Conservation (phyloP, 2,329 filamentous ascomycete species). For the Ascomycota sp. region DNA sequence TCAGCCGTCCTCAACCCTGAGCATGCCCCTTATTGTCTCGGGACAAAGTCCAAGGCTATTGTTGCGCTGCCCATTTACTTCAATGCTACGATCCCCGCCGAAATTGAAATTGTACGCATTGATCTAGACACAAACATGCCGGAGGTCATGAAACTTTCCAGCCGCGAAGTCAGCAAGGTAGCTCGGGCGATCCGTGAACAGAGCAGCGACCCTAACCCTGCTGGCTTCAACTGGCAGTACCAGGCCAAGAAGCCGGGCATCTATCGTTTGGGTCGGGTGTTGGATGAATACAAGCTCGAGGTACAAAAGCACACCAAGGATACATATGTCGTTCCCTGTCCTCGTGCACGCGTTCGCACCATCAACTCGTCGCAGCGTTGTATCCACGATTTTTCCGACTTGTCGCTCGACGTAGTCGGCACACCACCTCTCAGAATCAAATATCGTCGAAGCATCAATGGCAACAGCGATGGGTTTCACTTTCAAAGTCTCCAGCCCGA, state of each 20-base stretch:
- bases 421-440: slow-evolving; percentile 82
- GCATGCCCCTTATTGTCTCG: slow-evolving; percentile 62
- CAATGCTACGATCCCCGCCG: slow-evolving; percentile 77
- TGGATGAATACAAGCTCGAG: slow-evolving; percentile 88
- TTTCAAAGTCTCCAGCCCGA: slow-evolving; percentile 91
- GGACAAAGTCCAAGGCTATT: slow-evolving; percentile 34
- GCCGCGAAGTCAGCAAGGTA: slow-evolving; percentile 54
- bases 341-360: slow-evolving; percentile 52
- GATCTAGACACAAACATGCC: slow-evolving; percentile 66
- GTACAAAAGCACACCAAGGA: slow-evolving; percentile 59
- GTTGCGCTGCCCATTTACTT: slow-evolving; percentile 67
- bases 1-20: slow-evolving; percentile 78
- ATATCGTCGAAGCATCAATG: slow-evolving; percentile 76
- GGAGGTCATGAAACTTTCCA: slow-evolving; percentile 58
- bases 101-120: slow-evolving; percentile 72
- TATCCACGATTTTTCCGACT: slow-evolving; percentile 68
- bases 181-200: slow-evolving; percentile 47
- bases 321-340: slow-evolving; percentile 71
- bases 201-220: slow-evolving; percentile 37
- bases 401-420: slow-evolving; percentile 66
- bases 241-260: slow-evolving; percentile 69
- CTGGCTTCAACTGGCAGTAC: slow-evolving; percentile 49
- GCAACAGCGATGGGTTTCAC: slow-evolving; percentile 63
- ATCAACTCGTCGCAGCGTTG: slow-evolving; percentile 49
- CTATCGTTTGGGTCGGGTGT: slow-evolving; percentile 65